Evolutionary conservation across 805 yeast genomes (phyloP).

Genomic region (Saccharomycopsis schoenii): DNA sequence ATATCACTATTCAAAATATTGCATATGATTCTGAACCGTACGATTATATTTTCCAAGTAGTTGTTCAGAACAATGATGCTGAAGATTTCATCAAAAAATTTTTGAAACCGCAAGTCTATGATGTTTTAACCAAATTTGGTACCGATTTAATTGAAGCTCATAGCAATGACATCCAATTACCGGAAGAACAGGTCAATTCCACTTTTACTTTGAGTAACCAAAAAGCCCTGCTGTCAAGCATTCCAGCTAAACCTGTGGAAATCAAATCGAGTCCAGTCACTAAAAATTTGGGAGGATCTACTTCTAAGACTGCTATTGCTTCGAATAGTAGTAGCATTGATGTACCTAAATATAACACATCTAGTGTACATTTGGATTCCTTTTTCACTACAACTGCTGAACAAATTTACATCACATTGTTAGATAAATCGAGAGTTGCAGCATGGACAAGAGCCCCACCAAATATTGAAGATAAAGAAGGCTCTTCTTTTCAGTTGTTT

Average conservation of each 20-base stretch:
- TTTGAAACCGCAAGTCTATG: slow-evolving; percentile 63
- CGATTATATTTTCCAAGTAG: slow-evolving; percentile 77
- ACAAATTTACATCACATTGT: slow-evolving; percentile 67
- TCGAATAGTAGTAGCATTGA: slow-evolving; percentile 16
- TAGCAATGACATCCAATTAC: slow-evolving; percentile 82
- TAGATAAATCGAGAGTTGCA: slow-evolving; percentile 69
- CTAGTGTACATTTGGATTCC: slow-evolving; percentile 67
- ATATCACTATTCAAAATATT: slow-evolving; percentile 79
- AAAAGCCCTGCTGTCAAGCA: slow-evolving; percentile 16
- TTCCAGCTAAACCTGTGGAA: slow-evolving; percentile 18
- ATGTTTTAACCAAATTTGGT: slow-evolving; percentile 56
- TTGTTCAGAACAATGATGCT: slow-evolving; percentile 46
- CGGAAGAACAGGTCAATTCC: slow-evolving; percentile 53
- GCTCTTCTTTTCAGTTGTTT: slow-evolving; percentile 59
- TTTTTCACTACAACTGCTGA: slow-evolving; percentile 82
- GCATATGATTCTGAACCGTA: slow-evolving; percentile 85
- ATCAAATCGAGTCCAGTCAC: not conserved
- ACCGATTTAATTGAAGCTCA: slow-evolving; percentile 63
- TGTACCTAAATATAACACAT: slow-evolving; percentile 66
- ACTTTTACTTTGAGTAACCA: slow-evolving; percentile 44
- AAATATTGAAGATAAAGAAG: slow-evolving; percentile 46
- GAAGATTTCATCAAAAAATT: slow-evolving; percentile 41
- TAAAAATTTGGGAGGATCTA: not conserved
- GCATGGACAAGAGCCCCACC: slow-evolving; percentile 84
- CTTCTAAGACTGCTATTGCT: slow-evolving; percentile 17